phyloP scores from a whole-genome alignment of 176 grass and related monocot species.

The Bonia amplexicaulis region DNA sequence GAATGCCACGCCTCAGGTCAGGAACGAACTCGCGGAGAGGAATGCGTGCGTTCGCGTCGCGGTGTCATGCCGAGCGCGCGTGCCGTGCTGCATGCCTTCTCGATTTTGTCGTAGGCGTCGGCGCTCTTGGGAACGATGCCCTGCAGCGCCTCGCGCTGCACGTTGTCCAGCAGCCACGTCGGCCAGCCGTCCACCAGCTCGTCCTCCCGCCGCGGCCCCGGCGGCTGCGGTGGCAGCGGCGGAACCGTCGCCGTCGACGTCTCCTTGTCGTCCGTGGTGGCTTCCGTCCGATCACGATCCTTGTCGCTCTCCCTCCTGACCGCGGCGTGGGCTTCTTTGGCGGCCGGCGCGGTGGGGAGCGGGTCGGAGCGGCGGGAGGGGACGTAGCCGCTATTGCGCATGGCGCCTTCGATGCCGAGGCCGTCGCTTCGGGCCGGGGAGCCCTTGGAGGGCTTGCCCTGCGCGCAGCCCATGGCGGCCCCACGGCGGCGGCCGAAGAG shows the following conservation, averaged over 20 bases:
- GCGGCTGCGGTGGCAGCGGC: neutral
- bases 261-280: neutral
- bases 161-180: constrained; percentile 53
- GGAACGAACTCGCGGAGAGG: neutral
- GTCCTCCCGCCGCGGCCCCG: neutral
- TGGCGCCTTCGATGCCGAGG: constrained; percentile 35
- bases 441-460: constrained; percentile 36
- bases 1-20: neutral
- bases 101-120: constrained; percentile 66
- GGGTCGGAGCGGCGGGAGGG: constrained; percentile 21
- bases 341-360: neutral
- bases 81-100: constrained; percentile 31
- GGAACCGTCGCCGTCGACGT: neutral
- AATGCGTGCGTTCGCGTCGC: neutral
- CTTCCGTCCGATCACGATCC: neutral
- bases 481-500: neutral
- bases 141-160: constrained; percentile 41
- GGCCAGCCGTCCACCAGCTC: constrained; percentile 65
- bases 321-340: neutral
- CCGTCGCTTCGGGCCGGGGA: constrained; percentile 40
- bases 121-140: constrained; percentile 56
- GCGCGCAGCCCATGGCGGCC: constrained; percentile 55
- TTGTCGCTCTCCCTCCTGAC: neutral
- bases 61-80: neutral
- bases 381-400: constrained; percentile 18